Evolutionary conservation across 2,329 filamentous ascomycete genomes (phyloP), one percentile per base, ranked within the genome.

Genomic region (Magnaporthiopsis incrustans): DNA sequence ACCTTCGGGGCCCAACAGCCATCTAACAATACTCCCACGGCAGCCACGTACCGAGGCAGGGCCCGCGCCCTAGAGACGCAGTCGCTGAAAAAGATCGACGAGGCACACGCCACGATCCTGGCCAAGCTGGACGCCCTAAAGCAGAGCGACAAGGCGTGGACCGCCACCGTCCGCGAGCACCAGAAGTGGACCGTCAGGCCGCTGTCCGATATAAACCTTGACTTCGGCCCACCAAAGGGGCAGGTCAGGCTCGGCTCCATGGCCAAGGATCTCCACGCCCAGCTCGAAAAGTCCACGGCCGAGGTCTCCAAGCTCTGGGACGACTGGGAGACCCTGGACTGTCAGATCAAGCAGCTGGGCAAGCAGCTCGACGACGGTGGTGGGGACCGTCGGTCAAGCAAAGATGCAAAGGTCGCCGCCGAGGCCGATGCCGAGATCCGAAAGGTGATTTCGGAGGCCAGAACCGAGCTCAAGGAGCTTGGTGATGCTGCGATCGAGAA

Each of bases 331-430:
- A 56, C 32, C 15, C 53, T 62, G 15, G 33, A 30, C 25, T 18
- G 58, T 6, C 38, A 60, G 11, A 67, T 68, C 25, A 58, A 65
- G 0, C 58, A 32, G 5, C 64, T 68, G 14, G 15, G 67, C 25
- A 32, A 64, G 0, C 10, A 50, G 2, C 25, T 67, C 1, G 61
- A 57, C 14, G 26, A 12, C 14, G 50, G n/a, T 12, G 27, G 59
- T 25, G 26, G 59, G 27, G 27, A 30, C 27, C 3, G 27, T 60
- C 4, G 56, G 22, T 53, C 60, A 59, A 30, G 59, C 38, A 57
- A 32, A 22, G 35, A 61, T 14, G 15, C 27, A 38, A 22, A 25
- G 26, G 25, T 32, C n/a, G 26, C 1, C 60, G 60, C 25, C 11
- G 57, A 57, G 18, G 22, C 15, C 4, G 50, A 58, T 10, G 11